Evolutionary conservation across 2,329 filamentous ascomycete species (phyloP).

Genomic region (Myriangium duriaei): DNA sequence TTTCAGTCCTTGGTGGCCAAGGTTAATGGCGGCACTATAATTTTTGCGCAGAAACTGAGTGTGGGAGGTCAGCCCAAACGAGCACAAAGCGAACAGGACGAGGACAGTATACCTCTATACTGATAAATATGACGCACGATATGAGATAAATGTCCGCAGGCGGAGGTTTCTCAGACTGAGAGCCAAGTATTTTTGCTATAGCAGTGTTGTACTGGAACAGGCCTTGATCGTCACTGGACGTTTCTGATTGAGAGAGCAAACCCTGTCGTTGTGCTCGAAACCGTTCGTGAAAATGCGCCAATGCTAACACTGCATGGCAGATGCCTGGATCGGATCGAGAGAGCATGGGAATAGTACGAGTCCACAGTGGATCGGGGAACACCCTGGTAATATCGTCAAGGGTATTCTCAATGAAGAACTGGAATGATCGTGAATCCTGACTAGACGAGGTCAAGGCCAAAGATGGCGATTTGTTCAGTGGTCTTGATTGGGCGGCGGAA

Average conservation of each 20-base stretch:
- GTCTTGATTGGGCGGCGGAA: not conserved
- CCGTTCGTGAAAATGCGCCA: constrained; percentile 5
- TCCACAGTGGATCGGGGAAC: constrained; percentile 5
- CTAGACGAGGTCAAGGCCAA: not conserved
- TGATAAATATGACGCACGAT: constrained; percentile 5
- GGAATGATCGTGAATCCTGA: constrained; percentile 5
- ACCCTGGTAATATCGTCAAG: constrained; percentile 1
- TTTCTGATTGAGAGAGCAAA: not conserved
- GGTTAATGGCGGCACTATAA: constrained; percentile 5
- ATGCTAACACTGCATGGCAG: constrained; percentile 5
- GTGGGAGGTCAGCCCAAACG: not conserved
- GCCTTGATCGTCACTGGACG: not conserved
- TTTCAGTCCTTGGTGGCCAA: constrained; percentile 6
- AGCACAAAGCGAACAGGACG: not conserved
- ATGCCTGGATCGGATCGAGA: constrained; percentile 4
- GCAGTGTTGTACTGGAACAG: constrained; percentile 7
- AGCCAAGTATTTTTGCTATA: constrained; percentile 2
- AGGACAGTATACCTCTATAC: constrained; percentile 3
- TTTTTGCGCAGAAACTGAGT: constrained; percentile 3
- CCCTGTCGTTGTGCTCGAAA: not conserved
- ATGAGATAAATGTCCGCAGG: constrained; percentile 3
- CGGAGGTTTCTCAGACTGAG: not conserved
- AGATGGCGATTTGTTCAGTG: not conserved
- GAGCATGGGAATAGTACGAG: constrained; percentile 1
- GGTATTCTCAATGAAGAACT: constrained; percentile 6